Conservation (phyloP, 73 alveolate genomes). For the Tetrahymena borealis region DNA sequence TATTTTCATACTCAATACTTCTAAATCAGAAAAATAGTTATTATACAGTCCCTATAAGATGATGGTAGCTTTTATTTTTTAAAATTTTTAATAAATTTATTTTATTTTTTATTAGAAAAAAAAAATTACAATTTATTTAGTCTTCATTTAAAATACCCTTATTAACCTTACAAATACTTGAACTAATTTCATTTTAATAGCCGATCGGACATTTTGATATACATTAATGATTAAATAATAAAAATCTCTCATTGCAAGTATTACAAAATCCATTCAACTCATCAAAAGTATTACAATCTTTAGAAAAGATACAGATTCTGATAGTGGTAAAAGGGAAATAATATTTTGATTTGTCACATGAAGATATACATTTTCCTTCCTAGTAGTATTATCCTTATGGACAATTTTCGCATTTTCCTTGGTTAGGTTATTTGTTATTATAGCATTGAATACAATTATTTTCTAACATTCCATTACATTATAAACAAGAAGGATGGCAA, state of each 20-base stretch:
- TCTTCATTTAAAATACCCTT: background rate
- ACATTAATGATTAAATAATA: background rate
- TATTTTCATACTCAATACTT: background rate
- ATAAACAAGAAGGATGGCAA: background rate
- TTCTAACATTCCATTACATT: background rate
- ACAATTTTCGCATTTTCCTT: background rate
- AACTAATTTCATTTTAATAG: background rate
- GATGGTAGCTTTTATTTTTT: background rate
- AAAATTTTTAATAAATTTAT: background rate
- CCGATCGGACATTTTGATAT: background rate
- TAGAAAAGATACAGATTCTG: background rate
- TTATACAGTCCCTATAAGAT: background rate
- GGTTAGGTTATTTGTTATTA: background rate
- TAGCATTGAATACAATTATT: background rate
- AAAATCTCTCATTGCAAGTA: background rate
- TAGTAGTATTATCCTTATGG: background rate
- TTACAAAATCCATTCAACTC: background rate
- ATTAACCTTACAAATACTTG: background rate
- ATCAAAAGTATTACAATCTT: background rate
- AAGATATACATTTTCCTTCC: background rate
- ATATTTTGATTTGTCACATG: background rate
- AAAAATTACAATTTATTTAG: background rate
- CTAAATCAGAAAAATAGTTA: background rate
- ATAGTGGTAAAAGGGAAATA: background rate
- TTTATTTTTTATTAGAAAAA: too few relatives aligned